A percentile compares a stretch with the other conserved stretches of the same genome.
Evolutionary conservation across 192 early-diverging fungal genomes (phyloP).

Genomic region (Podila verticillata): DNA sequence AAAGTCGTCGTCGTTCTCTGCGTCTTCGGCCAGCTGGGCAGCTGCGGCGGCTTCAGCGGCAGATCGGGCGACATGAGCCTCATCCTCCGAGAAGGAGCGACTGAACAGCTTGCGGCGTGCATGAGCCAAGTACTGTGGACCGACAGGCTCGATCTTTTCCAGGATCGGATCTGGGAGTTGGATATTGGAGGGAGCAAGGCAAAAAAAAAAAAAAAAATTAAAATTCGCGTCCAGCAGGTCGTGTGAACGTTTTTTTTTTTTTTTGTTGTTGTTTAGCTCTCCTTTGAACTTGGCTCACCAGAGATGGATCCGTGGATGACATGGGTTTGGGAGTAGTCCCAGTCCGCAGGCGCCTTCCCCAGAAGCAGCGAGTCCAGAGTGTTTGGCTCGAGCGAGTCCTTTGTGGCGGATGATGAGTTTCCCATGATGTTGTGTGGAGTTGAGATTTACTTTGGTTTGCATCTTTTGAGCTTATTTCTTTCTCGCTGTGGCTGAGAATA

Average conservation of each 20-base stretch:
- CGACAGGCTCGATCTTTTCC: constrained; percentile 53
- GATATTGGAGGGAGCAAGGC: background rate
- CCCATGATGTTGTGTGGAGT: constrained; percentile 23
- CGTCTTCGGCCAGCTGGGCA: constrained; percentile 28
- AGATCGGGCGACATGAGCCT: constrained; percentile 54
- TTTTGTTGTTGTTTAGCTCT: background rate
- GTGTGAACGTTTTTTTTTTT: background rate
- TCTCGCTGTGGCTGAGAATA: too few species aligned
- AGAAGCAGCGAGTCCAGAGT: constrained; percentile 25
- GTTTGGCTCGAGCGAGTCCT: constrained; percentile 8
- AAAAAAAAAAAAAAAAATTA: background rate
- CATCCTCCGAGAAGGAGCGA: constrained; percentile 60
- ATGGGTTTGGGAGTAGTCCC: constrained; percentile 21
- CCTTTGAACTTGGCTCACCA: background rate
- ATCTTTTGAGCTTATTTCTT: too few species aligned
- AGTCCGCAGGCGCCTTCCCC: constrained; percentile 24
- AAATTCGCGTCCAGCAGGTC: too few species aligned
- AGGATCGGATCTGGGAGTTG: constrained; percentile 16
- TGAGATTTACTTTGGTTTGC: background rate
- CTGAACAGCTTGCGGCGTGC: constrained; percentile 56
- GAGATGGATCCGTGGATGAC: constrained; percentile 15
- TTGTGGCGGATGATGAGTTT: constrained; percentile 31
- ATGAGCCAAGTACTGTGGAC: constrained; percentile 51
- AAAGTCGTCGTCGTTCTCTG: constrained; percentile 52
- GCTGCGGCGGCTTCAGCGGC: constrained; percentile 51